phyloP scores from a whole-genome alignment of 176 grass and related monocot genomes.

The Raddia guianensis region DNA sequence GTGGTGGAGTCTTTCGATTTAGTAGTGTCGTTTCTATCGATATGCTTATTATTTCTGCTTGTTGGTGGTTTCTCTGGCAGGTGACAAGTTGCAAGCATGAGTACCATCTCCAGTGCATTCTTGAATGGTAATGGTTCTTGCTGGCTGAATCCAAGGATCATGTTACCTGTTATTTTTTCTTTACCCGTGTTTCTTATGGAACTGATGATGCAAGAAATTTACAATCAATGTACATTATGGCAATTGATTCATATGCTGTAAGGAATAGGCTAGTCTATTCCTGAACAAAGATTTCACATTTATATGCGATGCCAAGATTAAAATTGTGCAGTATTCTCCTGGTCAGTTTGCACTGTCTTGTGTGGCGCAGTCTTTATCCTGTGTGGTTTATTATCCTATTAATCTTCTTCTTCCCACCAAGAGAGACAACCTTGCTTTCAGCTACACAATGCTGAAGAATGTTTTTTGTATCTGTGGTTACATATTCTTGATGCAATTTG shows the following conservation, averaged over 20 bases:
- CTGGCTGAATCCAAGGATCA: background rate
- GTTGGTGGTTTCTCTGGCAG: conserved; percentile 38
- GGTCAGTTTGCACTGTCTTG: background rate
- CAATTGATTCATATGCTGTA: background rate
- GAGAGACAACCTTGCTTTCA: background rate
- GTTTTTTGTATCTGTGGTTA: background rate
- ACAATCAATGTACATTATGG: background rate
- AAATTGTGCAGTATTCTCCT: background rate
- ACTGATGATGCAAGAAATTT: background rate
- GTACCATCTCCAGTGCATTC: conserved; percentile 94
- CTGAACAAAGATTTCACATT: background rate
- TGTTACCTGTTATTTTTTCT: background rate
- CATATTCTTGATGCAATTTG: background rate
- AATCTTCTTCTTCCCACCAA: background rate
- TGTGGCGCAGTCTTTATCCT: background rate
- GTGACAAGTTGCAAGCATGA: conserved; percentile 91
- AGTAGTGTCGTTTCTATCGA: background rate
- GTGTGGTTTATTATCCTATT: background rate
- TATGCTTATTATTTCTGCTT: background rate
- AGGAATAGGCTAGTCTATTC: background rate
- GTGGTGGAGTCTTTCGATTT: conserved; percentile 9
- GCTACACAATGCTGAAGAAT: background rate
- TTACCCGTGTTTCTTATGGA: background rate
- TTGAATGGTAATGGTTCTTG: conserved; percentile 73
- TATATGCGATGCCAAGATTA: background rate